These are phyloP conservation scores for Exophiala alcalophila DNA, from an alignment of 2,329 filamentous ascomycete genomes.

Conservation along the genomic window DNA sequence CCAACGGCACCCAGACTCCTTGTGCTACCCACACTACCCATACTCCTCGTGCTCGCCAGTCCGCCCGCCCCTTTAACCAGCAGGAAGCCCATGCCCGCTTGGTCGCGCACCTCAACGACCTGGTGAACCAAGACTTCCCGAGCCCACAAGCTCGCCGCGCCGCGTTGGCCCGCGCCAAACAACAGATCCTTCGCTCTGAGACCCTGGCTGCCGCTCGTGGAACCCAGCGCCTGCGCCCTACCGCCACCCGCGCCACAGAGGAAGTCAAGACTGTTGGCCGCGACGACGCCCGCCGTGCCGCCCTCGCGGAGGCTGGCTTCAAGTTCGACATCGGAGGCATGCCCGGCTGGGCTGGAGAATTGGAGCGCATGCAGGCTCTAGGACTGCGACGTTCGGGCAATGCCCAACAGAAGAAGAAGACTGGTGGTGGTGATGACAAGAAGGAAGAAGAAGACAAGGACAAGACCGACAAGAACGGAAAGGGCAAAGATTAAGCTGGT, in stretches of 20 bases:
- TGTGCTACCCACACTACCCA: neutral
- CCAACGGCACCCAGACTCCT: neutral
- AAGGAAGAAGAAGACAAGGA: slow-evolving; percentile 2
- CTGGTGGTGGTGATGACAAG: neutral
- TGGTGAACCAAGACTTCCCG: slow-evolving; percentile 1
- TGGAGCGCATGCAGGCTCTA: slow-evolving; percentile 17
- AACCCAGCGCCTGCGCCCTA: slow-evolving; percentile 3
- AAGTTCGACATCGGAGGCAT: slow-evolving; percentile 12
- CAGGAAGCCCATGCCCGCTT: neutral
- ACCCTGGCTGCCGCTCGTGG: slow-evolving; percentile 16
- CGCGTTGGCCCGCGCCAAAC: slow-evolving; percentile 8
- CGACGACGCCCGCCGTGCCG: neutral
- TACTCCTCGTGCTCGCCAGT: neutral
- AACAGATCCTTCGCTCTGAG: slow-evolving; percentile 13
- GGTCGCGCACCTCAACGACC: neutral
- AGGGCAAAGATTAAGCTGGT: no score
- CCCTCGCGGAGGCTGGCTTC: neutral
- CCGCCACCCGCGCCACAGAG: slow-evolving; percentile 4
- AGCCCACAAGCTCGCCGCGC: slow-evolving; percentile 3
- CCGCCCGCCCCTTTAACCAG: no score
- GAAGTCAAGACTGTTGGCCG: neutral
- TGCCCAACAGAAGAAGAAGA: slow-evolving; percentile 1
- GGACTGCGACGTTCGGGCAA: neutral
- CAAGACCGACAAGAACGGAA: neutral
- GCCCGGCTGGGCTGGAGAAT: slow-evolving; percentile 11